Conservation (phyloP, 208 protist species). For the Acanthamoeba triangularis region DNA sequence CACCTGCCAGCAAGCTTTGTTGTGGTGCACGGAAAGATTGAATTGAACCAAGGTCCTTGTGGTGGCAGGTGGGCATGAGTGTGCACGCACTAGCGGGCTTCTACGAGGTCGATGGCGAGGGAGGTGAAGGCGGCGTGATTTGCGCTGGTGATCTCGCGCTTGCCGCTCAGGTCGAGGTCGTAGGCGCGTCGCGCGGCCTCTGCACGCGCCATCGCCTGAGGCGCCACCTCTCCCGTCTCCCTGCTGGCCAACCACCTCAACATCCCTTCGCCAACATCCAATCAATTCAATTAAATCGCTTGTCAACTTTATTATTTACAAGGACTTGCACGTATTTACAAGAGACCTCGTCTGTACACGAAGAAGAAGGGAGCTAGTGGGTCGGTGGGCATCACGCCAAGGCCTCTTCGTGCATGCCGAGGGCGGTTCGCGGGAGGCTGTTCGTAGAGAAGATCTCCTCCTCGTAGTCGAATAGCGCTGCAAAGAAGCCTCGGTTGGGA, state of each 20-base stretch:
- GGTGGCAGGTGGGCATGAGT: neutral
- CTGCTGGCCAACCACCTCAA: neutral
- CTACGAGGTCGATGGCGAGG: neutral
- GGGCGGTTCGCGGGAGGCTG: neutral
- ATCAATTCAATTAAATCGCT: neutral
- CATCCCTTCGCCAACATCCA: constrained; percentile 16
- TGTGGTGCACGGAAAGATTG: neutral
- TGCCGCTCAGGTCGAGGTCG: neutral
- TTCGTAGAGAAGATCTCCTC: neutral
- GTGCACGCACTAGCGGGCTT: constrained; percentile 13
- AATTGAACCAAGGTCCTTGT: neutral
- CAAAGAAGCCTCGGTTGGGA: neutral
- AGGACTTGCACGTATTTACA: too few species aligned
- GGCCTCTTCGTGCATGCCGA: neutral
- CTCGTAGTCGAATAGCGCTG: neutral
- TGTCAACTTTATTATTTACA: neutral
- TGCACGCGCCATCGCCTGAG: neutral
- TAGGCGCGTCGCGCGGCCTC: neutral
- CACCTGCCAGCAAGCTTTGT: neutral
- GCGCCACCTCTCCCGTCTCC: neutral
- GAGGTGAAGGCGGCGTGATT: constrained; percentile 1
- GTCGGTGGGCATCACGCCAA: neutral
- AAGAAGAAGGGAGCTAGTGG: too few species aligned
- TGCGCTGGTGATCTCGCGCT: neutral
- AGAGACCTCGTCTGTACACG: too few species aligned